Evolutionary conservation across 2,329 filamentous ascomycete genomes (phyloP), one percentile per base, ranked within the genome.

Genomic region (Colletotrichum tropicicola): DNA sequence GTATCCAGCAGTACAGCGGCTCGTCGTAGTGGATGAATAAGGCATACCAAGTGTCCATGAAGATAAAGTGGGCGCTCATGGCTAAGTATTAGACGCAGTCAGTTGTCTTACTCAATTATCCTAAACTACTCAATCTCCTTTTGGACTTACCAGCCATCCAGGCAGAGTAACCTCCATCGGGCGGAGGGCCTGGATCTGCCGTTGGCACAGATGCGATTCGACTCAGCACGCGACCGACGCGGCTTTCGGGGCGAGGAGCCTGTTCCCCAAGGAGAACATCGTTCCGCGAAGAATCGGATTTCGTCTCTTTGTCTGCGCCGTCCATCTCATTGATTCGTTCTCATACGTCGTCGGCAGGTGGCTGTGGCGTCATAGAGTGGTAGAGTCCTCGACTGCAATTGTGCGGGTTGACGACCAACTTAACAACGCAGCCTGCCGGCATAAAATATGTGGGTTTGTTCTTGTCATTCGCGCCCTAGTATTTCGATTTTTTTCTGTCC

Each of bases 11-110:
- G n/a, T n/a, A n/a, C n/a, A n/a, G 32, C n/a, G 32, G n/a, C 32
- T 35, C 12, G n/a, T 12, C 32, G 32, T n/a, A 35, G n/a, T n/a
- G n/a, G n/a, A n/a, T n/a, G n/a, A n/a, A n/a, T n/a, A n/a, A n/a
- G n/a, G n/a, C 32, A 15, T 15, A 66, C 63, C 63, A 66, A 19
- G 63, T 66, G 17, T 63, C 59, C 63, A 66, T 66, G 21, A 66
- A 62, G 21, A 63, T 63, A 8, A 66, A 63, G n/a, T 66, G 63
- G 23, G 52, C 59, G 12, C 52, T 41, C 2, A 66, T 19, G 1
- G 55, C 63, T 66, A 13, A 13, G 7, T 17, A 27, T 3, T 3
- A 10, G 3, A 2, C 25, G 4, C 5, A 2, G 35, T 62, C 58
- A 62, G 53, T 13, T 15, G n/a, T n/a, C n/a, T n/a, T n/a, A n/a